These are phyloP conservation scores for Paramecium caudatum DNA, from an alignment of 73 alveolate genomes.

Conservation along the genomic window DNA sequence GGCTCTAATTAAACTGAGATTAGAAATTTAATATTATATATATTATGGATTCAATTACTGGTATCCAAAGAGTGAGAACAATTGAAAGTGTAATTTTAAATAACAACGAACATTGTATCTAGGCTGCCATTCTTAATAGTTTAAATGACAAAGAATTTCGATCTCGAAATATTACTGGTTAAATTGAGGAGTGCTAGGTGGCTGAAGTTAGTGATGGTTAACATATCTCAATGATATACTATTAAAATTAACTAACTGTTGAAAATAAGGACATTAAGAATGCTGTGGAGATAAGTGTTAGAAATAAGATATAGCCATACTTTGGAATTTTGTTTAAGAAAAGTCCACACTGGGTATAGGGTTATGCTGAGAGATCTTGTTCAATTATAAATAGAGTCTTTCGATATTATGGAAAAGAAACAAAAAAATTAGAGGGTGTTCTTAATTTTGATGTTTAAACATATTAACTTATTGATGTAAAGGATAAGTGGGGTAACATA, in stretches of 20 bases:
- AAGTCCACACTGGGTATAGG: conserved; percentile 68
- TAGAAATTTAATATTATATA: conserved; percentile 15
- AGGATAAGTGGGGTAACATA: not conserved
- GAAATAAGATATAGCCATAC: conserved; percentile 10
- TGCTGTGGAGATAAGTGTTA: not conserved
- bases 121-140: conserved; percentile 1
- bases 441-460: conserved; percentile 63
- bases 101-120: not conserved
- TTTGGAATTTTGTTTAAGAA: conserved; percentile 36
- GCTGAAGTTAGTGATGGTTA: not conserved
- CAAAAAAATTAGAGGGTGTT: conserved; percentile 38
- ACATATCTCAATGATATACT: not conserved
- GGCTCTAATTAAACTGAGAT: conserved; percentile 57
- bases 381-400: conserved; percentile 8
- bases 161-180: no score
- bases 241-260: not conserved
- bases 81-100: not conserved
- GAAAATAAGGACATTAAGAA: not conserved
- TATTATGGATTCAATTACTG: not conserved
- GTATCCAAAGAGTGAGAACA: not conserved
- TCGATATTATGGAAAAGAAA: conserved; percentile 6
- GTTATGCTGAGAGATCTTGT: conserved; percentile 25
- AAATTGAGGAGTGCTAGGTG: no score
- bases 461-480: not conserved
- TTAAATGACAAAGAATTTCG: not conserved